Evolutionary conservation across 441 rosid species (phyloP).

Genomic region (Eruca vesicaria): DNA sequence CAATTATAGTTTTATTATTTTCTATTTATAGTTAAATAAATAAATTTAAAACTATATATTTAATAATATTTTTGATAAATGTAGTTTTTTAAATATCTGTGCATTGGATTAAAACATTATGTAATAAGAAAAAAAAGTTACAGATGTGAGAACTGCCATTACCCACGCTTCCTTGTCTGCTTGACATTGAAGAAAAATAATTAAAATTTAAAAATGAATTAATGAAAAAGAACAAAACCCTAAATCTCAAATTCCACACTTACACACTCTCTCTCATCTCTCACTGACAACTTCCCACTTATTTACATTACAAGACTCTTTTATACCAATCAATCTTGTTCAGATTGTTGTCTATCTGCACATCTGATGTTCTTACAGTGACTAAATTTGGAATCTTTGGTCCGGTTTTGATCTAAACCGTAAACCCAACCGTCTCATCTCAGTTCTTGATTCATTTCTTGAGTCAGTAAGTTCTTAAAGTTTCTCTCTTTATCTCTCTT

Average conservation of each 20-base stretch:
- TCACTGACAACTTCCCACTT: slow-evolving; percentile 19
- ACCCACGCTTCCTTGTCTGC: slow-evolving; percentile 21
- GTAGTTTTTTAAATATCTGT: too few relatives aligned
- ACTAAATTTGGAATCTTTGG: background rate
- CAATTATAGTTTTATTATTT: too few relatives aligned
- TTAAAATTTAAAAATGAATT: background rate
- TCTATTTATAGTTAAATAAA: too few relatives aligned
- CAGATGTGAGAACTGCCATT: background rate
- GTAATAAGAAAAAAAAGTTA: too few relatives aligned
- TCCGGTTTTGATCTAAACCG: slow-evolving; percentile 1
- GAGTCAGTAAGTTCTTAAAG: slow-evolving; percentile 21
- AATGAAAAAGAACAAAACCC: slow-evolving; percentile 16
- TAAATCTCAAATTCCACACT: slow-evolving; percentile 10
- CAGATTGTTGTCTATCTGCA: background rate
- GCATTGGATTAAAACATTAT: too few relatives aligned
- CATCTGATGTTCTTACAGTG: slow-evolving; percentile 3
- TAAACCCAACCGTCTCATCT: slow-evolving; percentile 15
- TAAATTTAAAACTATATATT: too few relatives aligned
- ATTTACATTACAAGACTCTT: background rate
- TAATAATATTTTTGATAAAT: too few relatives aligned
- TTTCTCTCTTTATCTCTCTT: background rate
- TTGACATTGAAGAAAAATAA: background rate
- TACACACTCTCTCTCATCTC: slow-evolving; percentile 6
- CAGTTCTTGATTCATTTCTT: slow-evolving; percentile 9
- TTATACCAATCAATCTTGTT: background rate